Evolutionary conservation across 2,329 filamentous ascomycete genomes (phyloP).

Genomic region (Fusarium lateritium): DNA sequence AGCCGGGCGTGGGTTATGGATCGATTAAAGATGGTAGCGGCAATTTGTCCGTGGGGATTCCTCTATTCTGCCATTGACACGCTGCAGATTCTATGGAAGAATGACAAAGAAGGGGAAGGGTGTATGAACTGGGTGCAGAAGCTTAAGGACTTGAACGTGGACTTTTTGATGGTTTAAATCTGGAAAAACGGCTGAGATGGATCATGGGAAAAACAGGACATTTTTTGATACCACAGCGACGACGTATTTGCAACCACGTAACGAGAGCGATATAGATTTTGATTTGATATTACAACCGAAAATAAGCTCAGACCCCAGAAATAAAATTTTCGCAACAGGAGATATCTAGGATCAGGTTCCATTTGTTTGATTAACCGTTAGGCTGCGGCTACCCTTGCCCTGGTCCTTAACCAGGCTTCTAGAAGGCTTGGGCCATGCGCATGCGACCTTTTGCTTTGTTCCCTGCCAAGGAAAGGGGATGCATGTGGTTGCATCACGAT

Average conservation of each 20-base stretch:
- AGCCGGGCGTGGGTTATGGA: slow-evolving; percentile 64
- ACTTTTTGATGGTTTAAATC: slow-evolving; percentile 51
- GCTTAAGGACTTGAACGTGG: slow-evolving; percentile 58
- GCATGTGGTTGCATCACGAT: background rate
- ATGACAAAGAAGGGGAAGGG: slow-evolving; percentile 50
- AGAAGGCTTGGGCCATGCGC: slow-evolving; percentile 35
- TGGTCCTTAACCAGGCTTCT: slow-evolving; percentile 8
- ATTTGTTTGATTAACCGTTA: slow-evolving; percentile 5
- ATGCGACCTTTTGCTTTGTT: slow-evolving; percentile 27
- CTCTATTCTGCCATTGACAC: slow-evolving; percentile 62
- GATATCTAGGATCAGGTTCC: background rate
- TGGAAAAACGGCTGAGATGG: slow-evolving; percentile 25
- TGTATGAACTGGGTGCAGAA: slow-evolving; percentile 59
- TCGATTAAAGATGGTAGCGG: slow-evolving; percentile 57
- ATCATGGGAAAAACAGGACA: slow-evolving; percentile 35
- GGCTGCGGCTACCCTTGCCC: slow-evolving; percentile 13
- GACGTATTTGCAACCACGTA: slow-evolving; percentile 6
- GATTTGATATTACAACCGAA: background rate
- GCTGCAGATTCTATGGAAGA: slow-evolving; percentile 60
- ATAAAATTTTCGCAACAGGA: background rate
- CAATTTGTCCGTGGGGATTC: slow-evolving; percentile 64
- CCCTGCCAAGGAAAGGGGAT: background rate
- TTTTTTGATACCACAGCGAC: slow-evolving; percentile 39
- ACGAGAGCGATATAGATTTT: slow-evolving; percentile 16
- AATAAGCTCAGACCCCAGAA: background rate